These are phyloP conservation scores for Sporothrix brunneoviolacea DNA, from an alignment of 2,329 filamentous ascomycete species.

Conservation along the genomic window DNA sequence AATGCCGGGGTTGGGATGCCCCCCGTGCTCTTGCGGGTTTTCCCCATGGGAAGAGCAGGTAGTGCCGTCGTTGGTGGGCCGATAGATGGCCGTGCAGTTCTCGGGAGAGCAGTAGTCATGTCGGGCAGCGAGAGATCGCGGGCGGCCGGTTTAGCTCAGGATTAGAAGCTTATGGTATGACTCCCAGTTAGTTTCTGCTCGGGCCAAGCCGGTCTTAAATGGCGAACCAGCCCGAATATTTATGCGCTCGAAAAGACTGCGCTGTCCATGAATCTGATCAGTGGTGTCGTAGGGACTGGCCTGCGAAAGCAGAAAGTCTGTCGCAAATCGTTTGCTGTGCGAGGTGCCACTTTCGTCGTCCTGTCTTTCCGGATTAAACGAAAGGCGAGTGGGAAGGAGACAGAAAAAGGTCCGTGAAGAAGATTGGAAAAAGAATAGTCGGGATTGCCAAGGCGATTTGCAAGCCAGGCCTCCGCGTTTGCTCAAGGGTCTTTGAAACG, in stretches of 20 bases:
- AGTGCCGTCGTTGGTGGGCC: conserved; percentile 66
- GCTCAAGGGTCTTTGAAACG: conserved; percentile 22
- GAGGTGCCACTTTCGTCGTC: conserved; percentile 12
- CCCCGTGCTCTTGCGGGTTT: conserved; percentile 62
- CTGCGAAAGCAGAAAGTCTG: not conserved
- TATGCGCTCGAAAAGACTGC: conserved; percentile 8
- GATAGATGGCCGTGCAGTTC: conserved; percentile 59
- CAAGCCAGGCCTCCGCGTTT: conserved; percentile 12
- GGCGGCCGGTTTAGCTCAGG: no score
- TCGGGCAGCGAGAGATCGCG: conserved; percentile 11
- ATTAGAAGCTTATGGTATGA: no score
- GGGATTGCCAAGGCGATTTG: not conserved
- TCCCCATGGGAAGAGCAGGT: conserved; percentile 66
- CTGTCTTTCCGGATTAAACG: not conserved
- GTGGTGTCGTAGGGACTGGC: not conserved
- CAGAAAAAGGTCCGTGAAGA: not conserved
- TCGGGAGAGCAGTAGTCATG: conserved; percentile 59
- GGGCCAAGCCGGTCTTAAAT: not conserved
- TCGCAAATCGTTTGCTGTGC: conserved; percentile 1
- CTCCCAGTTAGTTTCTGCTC: conserved; percentile 1
- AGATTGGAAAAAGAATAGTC: not conserved
- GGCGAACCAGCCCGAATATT: not conserved
- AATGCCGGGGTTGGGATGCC: conserved; percentile 33
- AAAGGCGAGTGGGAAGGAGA: not conserved
- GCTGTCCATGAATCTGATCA: conserved; percentile 15